Evolutionary conservation across 129 eudicot genomes (phyloP), one percentile per base, ranked within the genome.

Genomic region (Flaveria bidentis): DNA sequence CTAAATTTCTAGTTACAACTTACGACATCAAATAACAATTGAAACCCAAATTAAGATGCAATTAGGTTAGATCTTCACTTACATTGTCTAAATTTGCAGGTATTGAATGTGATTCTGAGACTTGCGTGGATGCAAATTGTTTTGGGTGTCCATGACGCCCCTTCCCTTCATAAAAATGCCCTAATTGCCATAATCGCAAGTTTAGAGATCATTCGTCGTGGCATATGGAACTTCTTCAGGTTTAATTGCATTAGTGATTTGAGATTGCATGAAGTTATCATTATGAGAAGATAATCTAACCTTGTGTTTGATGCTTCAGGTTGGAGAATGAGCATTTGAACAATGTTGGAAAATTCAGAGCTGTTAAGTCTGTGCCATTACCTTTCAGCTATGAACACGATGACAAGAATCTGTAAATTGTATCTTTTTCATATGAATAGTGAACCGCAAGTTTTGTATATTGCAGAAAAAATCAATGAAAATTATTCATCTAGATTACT

Each of bases 91-190:
- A 67, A 63, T 49, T 9, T 74, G 72, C 69, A 86, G 93, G 83
- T 86, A 30, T 30, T 63, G 46, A 63, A 63, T 15, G 69, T 63
- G 69, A 63, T 63, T 14, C 12, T 63, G 69, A 89, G 96, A 61
- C 89, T 89, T 30, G 96, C 82, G 18, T 89, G 96, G 96, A 87
- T 85, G 91, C 91, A 89, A 76, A 25, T 46, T 30, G 69, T 63
- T 30, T 0, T 63, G 12, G 13, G 8, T 30, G 0, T 63, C 12
- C 20, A 30, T 15, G 46, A 63, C 1, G 18, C 69, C 18, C 68
- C 69, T 28, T 63, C 30, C 22, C 69, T 63, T 20, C 69, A 63
- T 63, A 6, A 1, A 63, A 63, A 63, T 63, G 46, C 69, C 12
- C 22, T 63, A 30, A 63, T 63, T 30, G 69, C 69, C 4, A 14